Conservation (phyloP, 176 grass and related monocot species). For the Bonia amplexicaulis region DNA sequence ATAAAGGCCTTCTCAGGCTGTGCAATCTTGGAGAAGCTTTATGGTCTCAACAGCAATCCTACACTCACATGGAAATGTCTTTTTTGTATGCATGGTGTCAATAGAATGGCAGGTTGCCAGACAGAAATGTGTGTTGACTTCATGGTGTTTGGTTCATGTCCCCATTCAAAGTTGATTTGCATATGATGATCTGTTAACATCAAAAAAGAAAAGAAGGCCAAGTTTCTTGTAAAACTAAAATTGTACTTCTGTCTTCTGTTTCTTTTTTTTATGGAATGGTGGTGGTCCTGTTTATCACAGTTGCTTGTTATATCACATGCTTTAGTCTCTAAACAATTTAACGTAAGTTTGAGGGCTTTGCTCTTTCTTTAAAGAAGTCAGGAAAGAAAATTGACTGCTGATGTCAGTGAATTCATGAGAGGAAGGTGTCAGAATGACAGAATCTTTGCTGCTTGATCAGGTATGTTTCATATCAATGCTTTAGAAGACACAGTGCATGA, state of each 20-base stretch:
- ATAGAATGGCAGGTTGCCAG: background rate
- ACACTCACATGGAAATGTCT: background rate
- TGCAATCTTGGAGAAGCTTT: background rate
- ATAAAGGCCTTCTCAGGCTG: background rate
- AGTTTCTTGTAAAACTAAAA: slow-evolving; percentile 15
- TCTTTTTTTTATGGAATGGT: background rate
- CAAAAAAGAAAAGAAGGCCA: background rate
- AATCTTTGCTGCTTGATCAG: slow-evolving; percentile 14
- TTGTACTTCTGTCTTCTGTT: background rate
- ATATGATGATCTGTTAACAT: slow-evolving; percentile 13
- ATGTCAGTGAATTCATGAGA: background rate
- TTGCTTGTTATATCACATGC: slow-evolving; percentile 11
- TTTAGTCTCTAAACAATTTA: background rate
- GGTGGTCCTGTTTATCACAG: background rate
- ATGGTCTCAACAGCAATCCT: slow-evolving; percentile 14
- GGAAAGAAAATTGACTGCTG: background rate
- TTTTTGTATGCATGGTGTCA: slow-evolving; percentile 16
- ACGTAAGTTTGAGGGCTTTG: background rate
- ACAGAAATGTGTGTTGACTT: background rate
- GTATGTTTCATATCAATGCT: slow-evolving; percentile 3
- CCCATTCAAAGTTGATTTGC: slow-evolving; percentile 9
- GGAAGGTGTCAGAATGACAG: background rate
- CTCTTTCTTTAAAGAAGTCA: background rate
- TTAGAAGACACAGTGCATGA: background rate
- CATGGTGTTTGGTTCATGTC: slow-evolving; percentile 14